These are phyloP conservation scores for Myotisia sp. DNA, from an alignment of 2,329 filamentous ascomycete genomes.

Conservation along the genomic window DNA sequence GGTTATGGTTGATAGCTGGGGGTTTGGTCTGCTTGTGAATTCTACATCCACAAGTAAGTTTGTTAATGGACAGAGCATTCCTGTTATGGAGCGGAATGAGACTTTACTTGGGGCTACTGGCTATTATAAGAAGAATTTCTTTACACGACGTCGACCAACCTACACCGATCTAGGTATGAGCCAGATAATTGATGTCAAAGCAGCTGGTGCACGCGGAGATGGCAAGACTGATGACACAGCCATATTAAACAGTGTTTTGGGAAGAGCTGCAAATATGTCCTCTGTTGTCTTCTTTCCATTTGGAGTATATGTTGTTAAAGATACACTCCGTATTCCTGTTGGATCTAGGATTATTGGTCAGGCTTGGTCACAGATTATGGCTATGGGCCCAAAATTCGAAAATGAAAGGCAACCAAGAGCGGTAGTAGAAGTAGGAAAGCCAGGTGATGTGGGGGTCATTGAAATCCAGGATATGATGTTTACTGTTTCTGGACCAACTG, in stretches of 20 bases:
- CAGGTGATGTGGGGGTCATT: slow-evolving; percentile 21
- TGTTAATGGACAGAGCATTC: slow-evolving; percentile 5
- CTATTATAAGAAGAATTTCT: background rate
- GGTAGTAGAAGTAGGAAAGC: slow-evolving; percentile 17
- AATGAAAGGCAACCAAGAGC: slow-evolving; percentile 15
- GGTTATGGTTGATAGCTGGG: slow-evolving; percentile 13
- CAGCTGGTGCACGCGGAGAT: slow-evolving; percentile 34
- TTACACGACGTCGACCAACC: background rate
- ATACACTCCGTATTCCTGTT: slow-evolving; percentile 53
- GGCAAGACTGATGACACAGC: slow-evolving; percentile 34
- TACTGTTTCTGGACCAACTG: slow-evolving; percentile 21
- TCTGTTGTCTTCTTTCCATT: slow-evolving; percentile 58
- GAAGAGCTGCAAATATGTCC: slow-evolving; percentile 12
- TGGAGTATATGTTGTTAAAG: slow-evolving; percentile 56
- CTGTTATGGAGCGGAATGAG: background rate
- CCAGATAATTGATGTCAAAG: slow-evolving; percentile 14
- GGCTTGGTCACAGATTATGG: slow-evolving; percentile 25
- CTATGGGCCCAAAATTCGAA: slow-evolving; percentile 18
- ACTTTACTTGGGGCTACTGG: background rate
- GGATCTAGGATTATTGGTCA: slow-evolving; percentile 48
- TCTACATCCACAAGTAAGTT: slow-evolving; percentile 7
- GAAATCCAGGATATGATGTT: slow-evolving; percentile 27
- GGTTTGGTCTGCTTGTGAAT: slow-evolving; percentile 13
- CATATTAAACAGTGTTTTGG: slow-evolving; percentile 14
- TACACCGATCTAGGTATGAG: background rate